Evolutionary conservation across 1,284 basidiomycete genomes (phyloP).

Genomic region (Sporisorium reilianum): DNA sequence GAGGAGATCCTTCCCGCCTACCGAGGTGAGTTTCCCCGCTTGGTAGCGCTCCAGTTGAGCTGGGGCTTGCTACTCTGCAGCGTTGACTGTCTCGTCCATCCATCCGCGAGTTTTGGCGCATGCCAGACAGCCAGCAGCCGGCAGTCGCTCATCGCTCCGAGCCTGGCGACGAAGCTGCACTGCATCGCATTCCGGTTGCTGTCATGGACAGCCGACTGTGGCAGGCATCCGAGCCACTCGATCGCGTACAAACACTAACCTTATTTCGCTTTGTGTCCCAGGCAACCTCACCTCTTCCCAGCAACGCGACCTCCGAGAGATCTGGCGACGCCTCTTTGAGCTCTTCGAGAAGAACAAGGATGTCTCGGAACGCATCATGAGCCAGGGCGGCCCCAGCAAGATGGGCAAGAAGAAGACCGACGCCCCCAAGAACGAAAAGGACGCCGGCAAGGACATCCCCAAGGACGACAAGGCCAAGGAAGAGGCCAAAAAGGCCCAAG

Average conservation of each 20-base stretch:
- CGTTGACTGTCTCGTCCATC: background rate
- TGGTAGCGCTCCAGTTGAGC: background rate
- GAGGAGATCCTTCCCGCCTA: slow-evolving; percentile 62
- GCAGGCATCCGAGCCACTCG: slow-evolving; percentile 11
- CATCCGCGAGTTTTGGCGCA: background rate
- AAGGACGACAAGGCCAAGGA: slow-evolving; percentile 67
- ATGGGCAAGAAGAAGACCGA: slow-evolving; percentile 29
- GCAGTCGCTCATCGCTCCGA: background rate
- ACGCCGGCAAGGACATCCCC: slow-evolving; percentile 62
- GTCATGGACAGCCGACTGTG: slow-evolving; percentile 9
- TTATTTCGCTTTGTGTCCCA: slow-evolving; percentile 7
- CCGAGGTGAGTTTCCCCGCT: slow-evolving; percentile 42
- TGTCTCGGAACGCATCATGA: slow-evolving; percentile 58
- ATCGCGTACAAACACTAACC: slow-evolving; percentile 4
- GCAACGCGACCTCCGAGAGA: slow-evolving; percentile 58
- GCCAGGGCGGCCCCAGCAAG: slow-evolving; percentile 52
- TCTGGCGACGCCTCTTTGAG: slow-evolving; percentile 60
- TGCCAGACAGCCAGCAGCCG: background rate
- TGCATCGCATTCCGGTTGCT: background rate
- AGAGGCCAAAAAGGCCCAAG: slow-evolving; percentile 62
- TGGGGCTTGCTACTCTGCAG: background rate
- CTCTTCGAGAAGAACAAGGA: slow-evolving; percentile 63
- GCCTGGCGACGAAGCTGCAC: background rate
- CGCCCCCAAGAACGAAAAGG: slow-evolving; percentile 40
- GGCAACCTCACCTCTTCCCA: slow-evolving; percentile 64